Conservation (phyloP, 2,329 filamentous ascomycete genomes). For the Macrophomina phaseolina region DNA sequence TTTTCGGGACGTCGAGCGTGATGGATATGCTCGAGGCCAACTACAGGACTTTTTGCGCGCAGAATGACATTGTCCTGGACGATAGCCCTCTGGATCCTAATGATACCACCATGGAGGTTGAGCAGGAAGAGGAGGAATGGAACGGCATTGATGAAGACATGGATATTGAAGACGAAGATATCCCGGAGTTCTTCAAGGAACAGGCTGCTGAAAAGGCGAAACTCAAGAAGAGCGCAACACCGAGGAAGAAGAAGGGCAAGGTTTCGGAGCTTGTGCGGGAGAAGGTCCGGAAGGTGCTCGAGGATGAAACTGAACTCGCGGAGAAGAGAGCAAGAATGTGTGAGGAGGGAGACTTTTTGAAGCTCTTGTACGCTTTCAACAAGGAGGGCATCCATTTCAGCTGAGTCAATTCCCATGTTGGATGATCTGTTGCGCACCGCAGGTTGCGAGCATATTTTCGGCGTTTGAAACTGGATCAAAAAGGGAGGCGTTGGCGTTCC, state of each 20-base stretch:
- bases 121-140: slow-evolving; percentile 52
- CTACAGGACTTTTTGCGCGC: slow-evolving; percentile 87
- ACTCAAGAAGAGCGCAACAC: slow-evolving; percentile 59
- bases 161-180: slow-evolving; percentile 65
- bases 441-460: slow-evolving; percentile 33
- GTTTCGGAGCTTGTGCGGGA: slow-evolving; percentile 80
- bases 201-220: slow-evolving; percentile 59
- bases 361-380: slow-evolving; percentile 82
- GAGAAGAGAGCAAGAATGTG: slow-evolving; percentile 85
- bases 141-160: slow-evolving; percentile 60
- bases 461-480: slow-evolving; percentile 12
- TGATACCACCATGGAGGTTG: slow-evolving; percentile 59
- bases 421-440: slow-evolving; percentile 56
- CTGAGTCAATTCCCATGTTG: slow-evolving; percentile 40
- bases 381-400: slow-evolving; percentile 92
- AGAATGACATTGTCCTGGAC: slow-evolving; percentile 80
- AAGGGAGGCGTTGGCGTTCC: neutral
- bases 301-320: slow-evolving; percentile 77
- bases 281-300: slow-evolving; percentile 85
- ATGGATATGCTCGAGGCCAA: slow-evolving; percentile 84
- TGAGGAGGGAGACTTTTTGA: slow-evolving; percentile 91
- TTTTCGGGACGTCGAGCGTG: slow-evolving; percentile 80
- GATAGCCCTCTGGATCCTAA: slow-evolving; percentile 54
- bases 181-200: slow-evolving; percentile 85
- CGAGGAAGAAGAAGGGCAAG: slow-evolving; percentile 75